Evolutionary conservation across 1,284 basidiomycete genomes (phyloP), one percentile per base, ranked within the genome.

Genomic region (Grifola frondosa): DNA sequence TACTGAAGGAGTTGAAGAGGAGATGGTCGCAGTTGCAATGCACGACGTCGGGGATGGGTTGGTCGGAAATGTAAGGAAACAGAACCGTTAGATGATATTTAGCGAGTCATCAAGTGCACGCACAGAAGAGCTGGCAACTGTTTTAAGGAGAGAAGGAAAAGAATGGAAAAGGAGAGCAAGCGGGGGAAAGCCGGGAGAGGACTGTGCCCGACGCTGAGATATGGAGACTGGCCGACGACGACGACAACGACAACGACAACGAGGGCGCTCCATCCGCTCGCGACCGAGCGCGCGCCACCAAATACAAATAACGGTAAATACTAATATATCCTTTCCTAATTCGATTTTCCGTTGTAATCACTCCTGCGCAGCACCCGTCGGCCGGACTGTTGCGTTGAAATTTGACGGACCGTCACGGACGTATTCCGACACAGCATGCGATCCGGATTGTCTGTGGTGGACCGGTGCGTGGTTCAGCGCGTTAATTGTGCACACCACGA

Each of bases 161-260:
- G 36, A 51, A 52, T 44, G 46, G 45, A 44, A 45, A 46, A 51
- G 25, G 40, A 46, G 48, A 42, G 26, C 43, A 38, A 19, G 42
- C 30, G 37, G 36, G 40, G 41, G 24, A 43, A 36, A 26, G 37
- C 21, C 36, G 46, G 38, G 23, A 25, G 31, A 39, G 22, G 44
- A 42, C 50, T 49, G 58, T 33, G 41, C 42, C 45, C 48, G 46
- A 54, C 47, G 55, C 43, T 40, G 48, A 51, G 41, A 46, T 48
- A 38, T 30, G 28, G 37, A 38, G 46, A 49, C 46, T 46, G 40
- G 54, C 53, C 56, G 53, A 60, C 57, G 58, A 55, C 49, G 46
- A 43, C 54, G 53, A 56, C 58, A 51, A 52, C 56, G 56, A 54
- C 54, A 49, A 57, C 45, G 47, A 45, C 30, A 37, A 52, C 52